Evolutionary conservation across 129 eudicot genomes (phyloP), one percentile per base, ranked within the genome.

Genomic region (Scalesia atractyloides): DNA sequence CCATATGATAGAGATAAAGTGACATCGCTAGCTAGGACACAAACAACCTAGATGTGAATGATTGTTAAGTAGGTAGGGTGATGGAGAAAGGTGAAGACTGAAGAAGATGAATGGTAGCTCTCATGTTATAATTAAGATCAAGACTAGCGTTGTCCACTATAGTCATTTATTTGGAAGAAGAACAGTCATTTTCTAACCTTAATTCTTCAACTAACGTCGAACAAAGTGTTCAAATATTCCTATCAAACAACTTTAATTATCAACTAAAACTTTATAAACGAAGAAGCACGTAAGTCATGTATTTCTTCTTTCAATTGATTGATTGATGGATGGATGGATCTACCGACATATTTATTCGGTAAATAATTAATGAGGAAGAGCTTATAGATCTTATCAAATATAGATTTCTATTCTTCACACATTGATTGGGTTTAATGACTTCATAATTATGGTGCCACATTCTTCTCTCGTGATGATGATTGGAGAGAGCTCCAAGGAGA

Each of bases 171-270:
- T 52, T 53, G 79, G 58, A 54, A 53, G 79, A 65, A 18, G 70
- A 73, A 34, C 73, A 74, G 79, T 74, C 79, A 51, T 74, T 74
- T 74, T 74, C 79, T 50, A 50, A 74, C 71, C 78, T 63, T 74
- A 74, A 65, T 64, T 74, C 51, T 64, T 34, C 71, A 74, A 64
- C 72, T 53, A 74, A 50, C 63, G 36, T 63, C 66, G 37, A 73
- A 62, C 62, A 62, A 64, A 48, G 64, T 36, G 44, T 51, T 74
- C 64, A 50, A 50, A 63, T 37, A 63, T 73, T 37, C 43, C 24
- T 72, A 59, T 72, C 69, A 33, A 59, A 44, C 47, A 12, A 41
- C 51, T 65, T 50, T 51, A 56, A 37, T 56, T 50, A 41, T 39
- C 41, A 12, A 57, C 56, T 41, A 71, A 52, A 36, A 59, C 22